Conservation (phyloP, 495 filamentous ascomycete genomes). For the Aspergillus campestris region DNA sequence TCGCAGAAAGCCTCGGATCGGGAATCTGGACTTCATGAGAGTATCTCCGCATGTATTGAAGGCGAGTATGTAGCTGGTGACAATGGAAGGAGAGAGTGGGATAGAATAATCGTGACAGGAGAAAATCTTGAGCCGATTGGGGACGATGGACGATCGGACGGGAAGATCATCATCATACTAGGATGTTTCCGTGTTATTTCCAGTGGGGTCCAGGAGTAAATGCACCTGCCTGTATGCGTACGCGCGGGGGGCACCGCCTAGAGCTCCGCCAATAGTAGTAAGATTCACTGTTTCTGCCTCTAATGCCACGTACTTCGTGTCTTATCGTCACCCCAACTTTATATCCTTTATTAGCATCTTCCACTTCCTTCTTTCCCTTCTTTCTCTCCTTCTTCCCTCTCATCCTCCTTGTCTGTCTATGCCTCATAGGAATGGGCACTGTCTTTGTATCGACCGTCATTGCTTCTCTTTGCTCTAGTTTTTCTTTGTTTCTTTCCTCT, state of each 20-base stretch:
- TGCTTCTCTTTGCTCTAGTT: neutral
- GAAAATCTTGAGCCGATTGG: no score
- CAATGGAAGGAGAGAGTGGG: neutral
- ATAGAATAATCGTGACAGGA: neutral
- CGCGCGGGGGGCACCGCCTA: no score
- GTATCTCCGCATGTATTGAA: neutral
- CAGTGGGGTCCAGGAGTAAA: no score
- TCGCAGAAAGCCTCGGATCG: constrained; percentile 5
- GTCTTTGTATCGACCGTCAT: constrained; percentile 7
- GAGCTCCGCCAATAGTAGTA: no score
- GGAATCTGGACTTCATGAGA: constrained; percentile 23
- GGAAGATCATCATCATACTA: no score
- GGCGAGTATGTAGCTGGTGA: neutral
- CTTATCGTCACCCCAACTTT: neutral
- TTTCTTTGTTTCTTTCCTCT: neutral
- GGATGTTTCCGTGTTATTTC: no score
- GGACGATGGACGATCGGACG: no score
- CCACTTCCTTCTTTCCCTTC: constrained; percentile 1
- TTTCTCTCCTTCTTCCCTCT: constrained; percentile 2
- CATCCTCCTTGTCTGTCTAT: constrained; percentile 2
- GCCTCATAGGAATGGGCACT: constrained; percentile 15
- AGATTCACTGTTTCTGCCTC: neutral
- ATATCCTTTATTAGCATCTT: constrained; percentile 1
- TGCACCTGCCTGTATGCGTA: no score
- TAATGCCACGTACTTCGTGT: constrained; percentile 2